Base-by-base conservation (phyloP, 164 flowering plant genomes). In the Dillenia turbinata region DNA sequence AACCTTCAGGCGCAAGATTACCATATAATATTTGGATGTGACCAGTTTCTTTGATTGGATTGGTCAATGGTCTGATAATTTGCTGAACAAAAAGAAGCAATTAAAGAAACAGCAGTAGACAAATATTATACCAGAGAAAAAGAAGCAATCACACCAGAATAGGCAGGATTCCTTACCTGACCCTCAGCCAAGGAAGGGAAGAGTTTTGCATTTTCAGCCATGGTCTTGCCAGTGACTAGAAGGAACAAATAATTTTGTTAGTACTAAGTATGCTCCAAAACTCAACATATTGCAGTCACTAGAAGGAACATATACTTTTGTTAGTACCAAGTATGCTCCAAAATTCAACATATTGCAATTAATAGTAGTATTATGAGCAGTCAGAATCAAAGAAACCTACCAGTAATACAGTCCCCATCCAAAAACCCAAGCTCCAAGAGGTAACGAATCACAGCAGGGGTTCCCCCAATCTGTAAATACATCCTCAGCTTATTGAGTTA, bases 401-500 rank as follows among this genome's bases (percentile, higher is more conserved):
- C 99, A 59, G 97, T 94, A 55, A 89, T 78, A 73, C 99, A 94
- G 72, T 94, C 97, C 44, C 99, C 97, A 72, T 94, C 87, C 49
- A 94, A 65, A 61, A 71, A 73, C 13, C 89, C 97, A 47, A 56
- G 77, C 78, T 92, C 97, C 79, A 89, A 75, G 62, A 95, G 92
- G 80, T 81, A 82, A 44, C 87, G 86, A 59, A 88, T 85, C 59
- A 92, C 80, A 33, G 97, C 97, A 50, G 99, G 99, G 61, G 96
- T 92, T 64, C 97, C 97, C 51, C 99, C 99, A 77, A 89, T 83
- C 99, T 94, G 69, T 26, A 62, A 54, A 47, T 10, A 59, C 47
- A 11, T 44, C 26, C 60, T 26, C 1, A 8, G 48, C 15, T 22
- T 47, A 60, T 56, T 1, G 52, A 44, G 11, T 43, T 48, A 45